A percentile compares a stretch with the other conserved stretches of the same genome.
Conservation (phyloP, 164 flowering plant genomes). For the Piper longum region DNA sequence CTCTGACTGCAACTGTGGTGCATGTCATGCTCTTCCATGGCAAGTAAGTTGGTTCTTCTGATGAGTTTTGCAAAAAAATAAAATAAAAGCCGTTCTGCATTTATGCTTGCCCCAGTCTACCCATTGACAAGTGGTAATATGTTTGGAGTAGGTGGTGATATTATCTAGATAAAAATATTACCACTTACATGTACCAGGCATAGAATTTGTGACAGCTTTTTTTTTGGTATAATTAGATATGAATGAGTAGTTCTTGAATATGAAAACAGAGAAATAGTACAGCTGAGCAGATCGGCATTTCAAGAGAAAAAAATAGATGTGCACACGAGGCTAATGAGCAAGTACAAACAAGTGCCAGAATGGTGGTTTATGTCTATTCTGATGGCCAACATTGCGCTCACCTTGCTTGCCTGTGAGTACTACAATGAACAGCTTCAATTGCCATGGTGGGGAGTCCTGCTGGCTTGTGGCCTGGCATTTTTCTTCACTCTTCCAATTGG, state of each 20-base stretch:
- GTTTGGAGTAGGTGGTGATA: too few species aligned
- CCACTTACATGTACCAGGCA: too few species aligned
- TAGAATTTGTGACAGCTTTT: too few species aligned
- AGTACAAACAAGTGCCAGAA: too few species aligned
- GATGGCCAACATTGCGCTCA: conserved; percentile 45
- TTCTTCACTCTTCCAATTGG: too few species aligned
- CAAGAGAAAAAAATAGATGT: conserved; percentile 47
- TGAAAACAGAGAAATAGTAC: too few species aligned
- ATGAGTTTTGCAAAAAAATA: background rate
- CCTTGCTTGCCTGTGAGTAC: conserved; percentile 49
- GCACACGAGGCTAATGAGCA: too few species aligned
- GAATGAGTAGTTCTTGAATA: too few species aligned
- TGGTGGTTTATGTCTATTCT: conserved; percentile 32
- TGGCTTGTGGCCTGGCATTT: conserved; percentile 21
- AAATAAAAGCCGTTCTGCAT: conserved; percentile 26
- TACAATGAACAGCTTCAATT: conserved; percentile 64
- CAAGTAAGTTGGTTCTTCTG: conserved; percentile 15
- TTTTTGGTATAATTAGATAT: too few species aligned
- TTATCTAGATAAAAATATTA: too few species aligned
- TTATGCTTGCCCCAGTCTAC: conserved; percentile 17
- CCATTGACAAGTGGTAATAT: too few species aligned
- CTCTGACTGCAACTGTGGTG: conserved; percentile 43
- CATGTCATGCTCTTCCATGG: conserved; percentile 23
- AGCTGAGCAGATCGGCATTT: conserved; percentile 42
- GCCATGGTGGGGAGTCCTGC: conserved; percentile 79